phyloP scores from a whole-genome alignment of 495 filamentous ascomycete species.

The Aspergillus affinis region DNA sequence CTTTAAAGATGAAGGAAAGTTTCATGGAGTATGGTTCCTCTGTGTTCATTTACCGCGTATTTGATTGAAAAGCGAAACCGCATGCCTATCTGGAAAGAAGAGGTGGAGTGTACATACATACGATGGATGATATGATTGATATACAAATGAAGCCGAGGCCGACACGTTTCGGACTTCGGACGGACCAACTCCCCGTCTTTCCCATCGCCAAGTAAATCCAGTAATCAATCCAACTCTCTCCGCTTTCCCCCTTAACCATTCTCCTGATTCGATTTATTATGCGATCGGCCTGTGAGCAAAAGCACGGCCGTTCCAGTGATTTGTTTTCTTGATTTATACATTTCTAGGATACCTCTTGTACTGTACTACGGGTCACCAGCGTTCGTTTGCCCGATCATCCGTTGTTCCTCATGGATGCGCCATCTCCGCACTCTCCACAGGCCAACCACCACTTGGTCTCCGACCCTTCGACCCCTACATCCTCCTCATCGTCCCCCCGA shows the following conservation, averaged over 20 bases:
- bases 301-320: neutral
- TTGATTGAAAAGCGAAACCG: no score
- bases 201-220: neutral
- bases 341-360: neutral
- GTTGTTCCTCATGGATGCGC: constrained; percentile 1
- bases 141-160: neutral
- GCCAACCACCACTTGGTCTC: neutral
- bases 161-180: neutral
- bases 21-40: neutral
- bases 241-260: neutral
- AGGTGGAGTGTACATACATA: neutral
- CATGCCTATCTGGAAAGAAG: no score
- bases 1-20: neutral
- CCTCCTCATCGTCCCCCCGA: neutral
- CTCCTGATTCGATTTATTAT: neutral
- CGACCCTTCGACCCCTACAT: constrained; percentile 10
- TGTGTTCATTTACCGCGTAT: neutral
- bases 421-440: constrained; percentile 6
- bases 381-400: neutral
- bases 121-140: neutral
- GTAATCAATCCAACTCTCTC: neutral
- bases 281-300: neutral
- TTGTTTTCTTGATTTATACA: neutral
- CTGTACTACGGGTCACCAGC: neutral
- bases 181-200: neutral